These are phyloP conservation scores for Ramalina intermedia DNA, from an alignment of 495 filamentous ascomycete species.

Conservation along the genomic window DNA sequence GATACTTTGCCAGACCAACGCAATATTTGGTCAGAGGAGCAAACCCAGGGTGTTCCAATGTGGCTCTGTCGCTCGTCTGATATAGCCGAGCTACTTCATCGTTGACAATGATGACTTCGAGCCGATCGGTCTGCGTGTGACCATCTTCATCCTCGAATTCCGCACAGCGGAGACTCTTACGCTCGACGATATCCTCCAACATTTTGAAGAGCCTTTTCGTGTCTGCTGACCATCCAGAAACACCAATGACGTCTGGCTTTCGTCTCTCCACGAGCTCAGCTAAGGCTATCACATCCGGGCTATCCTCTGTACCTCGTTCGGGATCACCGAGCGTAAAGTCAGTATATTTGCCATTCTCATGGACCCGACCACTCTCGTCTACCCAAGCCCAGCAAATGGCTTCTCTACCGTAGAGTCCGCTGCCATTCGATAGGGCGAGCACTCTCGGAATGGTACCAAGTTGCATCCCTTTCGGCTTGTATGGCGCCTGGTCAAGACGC, in stretches of 20 bases:
- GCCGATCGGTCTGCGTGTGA: constrained; percentile 45
- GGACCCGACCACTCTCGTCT: constrained; percentile 78
- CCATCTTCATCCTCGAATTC: constrained; percentile 59
- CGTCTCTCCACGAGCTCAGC: constrained; percentile 57
- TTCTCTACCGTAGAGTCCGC: constrained; percentile 54
- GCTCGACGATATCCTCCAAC: constrained; percentile 57
- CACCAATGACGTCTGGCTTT: constrained; percentile 76
- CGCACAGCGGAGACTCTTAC: constrained; percentile 57
- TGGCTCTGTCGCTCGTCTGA: constrained; percentile 74
- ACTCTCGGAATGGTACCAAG: constrained; percentile 80
- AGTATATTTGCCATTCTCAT: constrained; percentile 73
- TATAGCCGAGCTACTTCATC: constrained; percentile 93
- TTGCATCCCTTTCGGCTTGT: constrained; percentile 87
- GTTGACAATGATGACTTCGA: constrained; percentile 85
- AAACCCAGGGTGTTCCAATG: constrained; percentile 64
- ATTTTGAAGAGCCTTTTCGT: constrained; percentile 72
- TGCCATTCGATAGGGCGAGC: constrained; percentile 69
- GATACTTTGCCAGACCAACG: constrained; percentile 71
- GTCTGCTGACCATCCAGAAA: constrained; percentile 82
- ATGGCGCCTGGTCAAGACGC: constrained; percentile 86
- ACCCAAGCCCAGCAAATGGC: constrained; percentile 83
- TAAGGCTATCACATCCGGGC: constrained; percentile 48
- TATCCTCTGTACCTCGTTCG: constrained; percentile 48
- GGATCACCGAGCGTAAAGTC: constrained; percentile 59
- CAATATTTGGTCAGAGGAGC: constrained; percentile 71